phyloP scores from a whole-genome alignment of 805 yeast species.

The Kockiozyma suomiensis region DNA sequence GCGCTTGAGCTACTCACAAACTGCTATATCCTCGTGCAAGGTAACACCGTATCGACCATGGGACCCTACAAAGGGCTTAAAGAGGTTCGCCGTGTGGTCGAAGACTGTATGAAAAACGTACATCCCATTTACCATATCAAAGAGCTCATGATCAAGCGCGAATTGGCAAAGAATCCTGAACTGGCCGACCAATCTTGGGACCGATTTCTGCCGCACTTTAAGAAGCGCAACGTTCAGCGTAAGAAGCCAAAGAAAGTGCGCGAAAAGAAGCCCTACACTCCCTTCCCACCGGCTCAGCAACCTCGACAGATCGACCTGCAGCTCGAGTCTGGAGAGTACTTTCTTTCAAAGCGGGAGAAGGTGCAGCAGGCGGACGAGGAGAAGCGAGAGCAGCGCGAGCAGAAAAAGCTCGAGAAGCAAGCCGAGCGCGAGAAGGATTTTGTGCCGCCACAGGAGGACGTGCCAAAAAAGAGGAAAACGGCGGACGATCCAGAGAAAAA shows the following conservation, averaged over 20 bases:
- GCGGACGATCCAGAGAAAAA: slow-evolving; percentile 3
- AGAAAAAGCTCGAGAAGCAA: slow-evolving; percentile 63
- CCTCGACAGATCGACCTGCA: slow-evolving; percentile 97
- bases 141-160: slow-evolving; percentile 96
- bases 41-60: slow-evolving; percentile 96
- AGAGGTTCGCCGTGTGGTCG: slow-evolving; percentile 89
- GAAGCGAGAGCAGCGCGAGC: slow-evolving; percentile 77
- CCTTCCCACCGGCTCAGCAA: slow-evolving; percentile 97
- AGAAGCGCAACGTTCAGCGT: slow-evolving; percentile 93
- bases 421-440: slow-evolving; percentile 75
- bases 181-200: slow-evolving; percentile 96
- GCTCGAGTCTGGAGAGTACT: slow-evolving; percentile 98
- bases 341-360: slow-evolving; percentile 85
- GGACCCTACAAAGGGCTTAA: slow-evolving; percentile 94
- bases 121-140: slow-evolving; percentile 98
- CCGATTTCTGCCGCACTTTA: slow-evolving; percentile 92
- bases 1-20: slow-evolving; percentile 94
- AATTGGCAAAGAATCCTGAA: slow-evolving; percentile 91
- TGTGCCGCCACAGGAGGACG: slow-evolving; percentile 71
- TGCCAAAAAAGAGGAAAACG: slow-evolving; percentile 35
- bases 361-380: slow-evolving; percentile 68
- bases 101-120: slow-evolving; percentile 94
- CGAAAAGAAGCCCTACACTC: slow-evolving; percentile 83
- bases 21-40: slow-evolving; percentile 95
- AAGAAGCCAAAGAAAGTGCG: slow-evolving; percentile 76